These are phyloP conservation scores for Phoma sp. DNA, from an alignment of 2,329 filamentous ascomycete species.

Conservation along the genomic window DNA sequence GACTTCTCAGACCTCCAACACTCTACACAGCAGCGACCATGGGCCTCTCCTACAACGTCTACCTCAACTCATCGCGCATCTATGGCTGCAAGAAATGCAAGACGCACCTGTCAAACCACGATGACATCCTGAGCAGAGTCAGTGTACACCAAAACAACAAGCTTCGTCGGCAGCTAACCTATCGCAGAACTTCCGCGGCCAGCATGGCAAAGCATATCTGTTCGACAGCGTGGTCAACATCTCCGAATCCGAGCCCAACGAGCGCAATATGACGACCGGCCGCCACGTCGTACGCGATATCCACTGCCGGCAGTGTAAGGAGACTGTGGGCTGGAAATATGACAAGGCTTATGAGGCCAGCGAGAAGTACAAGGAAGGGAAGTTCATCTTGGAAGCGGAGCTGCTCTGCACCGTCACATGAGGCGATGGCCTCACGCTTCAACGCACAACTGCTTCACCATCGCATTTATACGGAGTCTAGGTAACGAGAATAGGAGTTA, in stretches of 20 bases:
- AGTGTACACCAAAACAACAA: constrained; percentile 36
- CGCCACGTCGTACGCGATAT: constrained; percentile 95
- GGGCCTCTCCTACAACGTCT: constrained; percentile 91
- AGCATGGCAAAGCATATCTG: constrained; percentile 97
- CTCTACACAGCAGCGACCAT: constrained; percentile 55
- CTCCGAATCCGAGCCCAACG: constrained; percentile 79
- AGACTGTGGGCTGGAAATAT: constrained; percentile 97
- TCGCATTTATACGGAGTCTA: constrained; percentile 37
- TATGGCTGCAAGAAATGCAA: constrained; percentile 94
- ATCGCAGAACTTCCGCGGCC: constrained; percentile 90
- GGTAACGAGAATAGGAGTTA: constrained; percentile 10
- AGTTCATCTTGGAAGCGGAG: constrained; percentile 95
- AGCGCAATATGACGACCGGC: constrained; percentile 98
- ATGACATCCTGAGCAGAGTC: constrained; percentile 94
- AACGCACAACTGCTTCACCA: not conserved
- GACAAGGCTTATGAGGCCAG: constrained; percentile 91
- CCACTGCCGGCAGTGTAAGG: constrained; percentile 85
- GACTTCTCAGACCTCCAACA: not conserved
- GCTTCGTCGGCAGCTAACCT: constrained; percentile 10
- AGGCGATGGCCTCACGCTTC: constrained; percentile 15
- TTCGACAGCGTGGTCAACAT: constrained; percentile 96
- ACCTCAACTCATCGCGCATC: constrained; percentile 84
- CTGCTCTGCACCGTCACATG: constrained; percentile 77
- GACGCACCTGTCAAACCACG: constrained; percentile 91
- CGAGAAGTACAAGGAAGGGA: constrained; percentile 99